A percentile compares a stretch with the other conserved stretches of the same genome.
phyloP scores from a whole-genome alignment of 257 asterid genomes.

The Solanum chmielewskii region DNA sequence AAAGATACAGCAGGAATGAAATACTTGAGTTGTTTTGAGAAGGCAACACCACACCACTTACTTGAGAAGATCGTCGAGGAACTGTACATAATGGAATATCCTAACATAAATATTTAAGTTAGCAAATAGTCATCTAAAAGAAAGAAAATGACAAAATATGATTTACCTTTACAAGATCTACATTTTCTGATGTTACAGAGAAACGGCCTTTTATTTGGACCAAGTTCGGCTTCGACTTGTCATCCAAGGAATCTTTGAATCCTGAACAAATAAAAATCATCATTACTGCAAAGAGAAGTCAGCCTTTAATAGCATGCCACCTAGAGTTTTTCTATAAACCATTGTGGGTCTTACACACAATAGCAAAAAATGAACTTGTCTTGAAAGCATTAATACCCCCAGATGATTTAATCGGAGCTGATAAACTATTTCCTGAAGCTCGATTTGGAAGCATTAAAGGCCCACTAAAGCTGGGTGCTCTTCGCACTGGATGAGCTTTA shows the following conservation, averaged over 20 bases:
- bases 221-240: constrained; percentile 72
- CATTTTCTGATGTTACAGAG: constrained; percentile 97
- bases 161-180: constrained; percentile 90
- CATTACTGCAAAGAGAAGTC: background rate
- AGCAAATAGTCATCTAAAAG: constrained; percentile 17
- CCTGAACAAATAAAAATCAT: constrained; percentile 24
- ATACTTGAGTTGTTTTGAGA: constrained; percentile 9
- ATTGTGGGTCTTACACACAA: background rate
- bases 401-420: constrained; percentile 96
- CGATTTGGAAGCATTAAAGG: constrained; percentile 91
- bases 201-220: constrained; percentile 98
- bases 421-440: constrained; percentile 96
- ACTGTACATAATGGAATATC: constrained; percentile 70
- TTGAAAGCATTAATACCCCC: constrained; percentile 48
- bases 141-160: constrained; percentile 2
- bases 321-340: background rate
- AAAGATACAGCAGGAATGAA: constrained; percentile 9
- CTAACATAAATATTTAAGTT: constrained; percentile 44
- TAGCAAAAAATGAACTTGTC: background rate
- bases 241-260: constrained; percentile 75
- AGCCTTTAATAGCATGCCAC: background rate
- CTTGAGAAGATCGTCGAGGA: constrained; percentile 74
- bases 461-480: constrained; percentile 91
- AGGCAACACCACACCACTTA: constrained; percentile 20
- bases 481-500: constrained; percentile 52